Conservation (phyloP, 1,139 yeast species). For the Lodderomyces pseudojiufengensis region DNA sequence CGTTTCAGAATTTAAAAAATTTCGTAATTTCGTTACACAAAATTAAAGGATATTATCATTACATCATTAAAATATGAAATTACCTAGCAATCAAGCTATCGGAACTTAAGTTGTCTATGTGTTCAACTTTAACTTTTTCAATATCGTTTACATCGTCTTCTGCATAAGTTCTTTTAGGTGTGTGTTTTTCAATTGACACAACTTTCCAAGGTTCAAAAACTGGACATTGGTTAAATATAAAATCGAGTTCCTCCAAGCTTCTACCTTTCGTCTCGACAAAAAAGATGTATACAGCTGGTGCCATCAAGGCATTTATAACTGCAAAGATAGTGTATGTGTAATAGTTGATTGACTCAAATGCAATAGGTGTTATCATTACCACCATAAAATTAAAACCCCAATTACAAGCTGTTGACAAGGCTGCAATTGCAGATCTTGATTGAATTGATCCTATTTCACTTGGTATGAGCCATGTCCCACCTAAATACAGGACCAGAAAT, state of each 20-base stretch:
- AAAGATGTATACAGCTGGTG: slow-evolving; percentile 52
- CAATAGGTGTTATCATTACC: slow-evolving; percentile 37
- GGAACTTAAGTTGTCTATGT: slow-evolving; percentile 7
- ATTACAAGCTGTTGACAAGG: slow-evolving; percentile 35
- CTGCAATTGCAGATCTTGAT: slow-evolving; percentile 35
- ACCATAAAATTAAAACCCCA: slow-evolving; percentile 32
- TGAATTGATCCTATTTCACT: slow-evolving; percentile 39
- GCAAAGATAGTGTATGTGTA: slow-evolving; percentile 36
- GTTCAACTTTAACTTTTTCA: slow-evolving; percentile 10
- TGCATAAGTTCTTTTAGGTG: slow-evolving; percentile 4
- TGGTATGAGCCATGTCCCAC: slow-evolving; percentile 38
- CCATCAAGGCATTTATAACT: slow-evolving; percentile 42
- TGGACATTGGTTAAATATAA: slow-evolving; percentile 47
- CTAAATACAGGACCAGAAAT: slow-evolving; percentile 29
- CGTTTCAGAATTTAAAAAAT: too few relatives aligned
- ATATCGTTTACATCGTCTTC: slow-evolving; percentile 5
- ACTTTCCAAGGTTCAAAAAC: slow-evolving; percentile 35
- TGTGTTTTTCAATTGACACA: slow-evolving; percentile 30
- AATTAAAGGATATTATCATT: too few relatives aligned
- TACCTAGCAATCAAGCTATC: too few relatives aligned
- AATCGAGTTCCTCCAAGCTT: slow-evolving; percentile 59
- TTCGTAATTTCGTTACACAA: too few relatives aligned
- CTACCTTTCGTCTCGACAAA: slow-evolving; percentile 62
- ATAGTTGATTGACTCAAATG: slow-evolving; percentile 28
- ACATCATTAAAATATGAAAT: too few relatives aligned